Percentiles rank a stretch among this genome's conserved stretches.
Evolutionary conservation across 805 yeast genomes (phyloP).

Genomic region (Wickerhamiella spandovensis): DNA sequence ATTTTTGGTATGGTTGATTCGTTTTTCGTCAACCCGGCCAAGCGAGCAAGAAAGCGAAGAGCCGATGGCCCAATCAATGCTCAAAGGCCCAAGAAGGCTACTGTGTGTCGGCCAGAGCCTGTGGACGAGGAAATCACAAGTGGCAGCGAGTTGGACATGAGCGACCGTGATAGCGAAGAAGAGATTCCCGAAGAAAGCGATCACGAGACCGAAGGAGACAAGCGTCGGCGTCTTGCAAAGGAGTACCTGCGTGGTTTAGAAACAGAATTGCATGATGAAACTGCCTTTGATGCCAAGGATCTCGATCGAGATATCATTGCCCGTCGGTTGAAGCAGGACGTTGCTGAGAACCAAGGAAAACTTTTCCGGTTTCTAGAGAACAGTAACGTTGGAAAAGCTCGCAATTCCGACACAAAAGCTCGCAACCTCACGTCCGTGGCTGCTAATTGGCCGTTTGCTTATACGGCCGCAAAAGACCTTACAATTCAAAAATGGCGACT

Average conservation of each 20-base stretch:
- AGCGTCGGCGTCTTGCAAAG: slow-evolving; percentile 85
- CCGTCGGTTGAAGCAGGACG: slow-evolving; percentile 70
- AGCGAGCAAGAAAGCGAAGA: slow-evolving; percentile 7
- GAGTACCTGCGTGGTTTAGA: slow-evolving; percentile 75
- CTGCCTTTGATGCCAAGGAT: slow-evolving; percentile 75
- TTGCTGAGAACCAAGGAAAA: slow-evolving; percentile 78
- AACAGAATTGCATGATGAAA: slow-evolving; percentile 31
- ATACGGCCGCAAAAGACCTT: slow-evolving; percentile 71
- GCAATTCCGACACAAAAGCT: slow-evolving; percentile 16
- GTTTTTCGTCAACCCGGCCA: slow-evolving; percentile 12
- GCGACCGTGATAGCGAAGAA: slow-evolving; percentile 27
- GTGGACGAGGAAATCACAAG: slow-evolving; percentile 16
- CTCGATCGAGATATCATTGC: slow-evolving; percentile 77
- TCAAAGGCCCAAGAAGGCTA: background rate
- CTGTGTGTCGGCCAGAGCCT: background rate
- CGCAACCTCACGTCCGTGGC: slow-evolving; percentile 28
- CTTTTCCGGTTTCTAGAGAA: slow-evolving; percentile 33
- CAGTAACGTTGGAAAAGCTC: slow-evolving; percentile 11
- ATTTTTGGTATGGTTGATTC: slow-evolving; percentile 12
- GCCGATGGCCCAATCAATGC: background rate
- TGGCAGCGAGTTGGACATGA: slow-evolving; percentile 11
- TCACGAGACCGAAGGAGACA: slow-evolving; percentile 78
- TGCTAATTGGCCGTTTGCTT: slow-evolving; percentile 48
- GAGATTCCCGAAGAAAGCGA: slow-evolving; percentile 65
- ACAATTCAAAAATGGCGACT: slow-evolving; percentile 66